Conservation (phyloP, 768 basidiomycete genomes). For the Neoboletus brunneissimus region DNA sequence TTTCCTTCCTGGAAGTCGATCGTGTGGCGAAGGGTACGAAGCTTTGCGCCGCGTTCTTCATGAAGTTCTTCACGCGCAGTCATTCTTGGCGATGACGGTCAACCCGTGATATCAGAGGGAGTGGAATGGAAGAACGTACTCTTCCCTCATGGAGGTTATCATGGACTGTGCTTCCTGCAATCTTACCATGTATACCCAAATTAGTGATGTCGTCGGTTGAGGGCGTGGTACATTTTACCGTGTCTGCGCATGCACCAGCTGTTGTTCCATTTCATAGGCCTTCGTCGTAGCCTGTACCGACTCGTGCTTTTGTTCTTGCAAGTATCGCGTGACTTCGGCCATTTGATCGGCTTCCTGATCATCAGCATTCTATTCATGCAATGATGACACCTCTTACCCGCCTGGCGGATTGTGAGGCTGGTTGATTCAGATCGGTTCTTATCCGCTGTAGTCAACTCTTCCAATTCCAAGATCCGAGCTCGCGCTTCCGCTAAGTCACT, state of each 20-base stretch:
- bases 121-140: slow-evolving; percentile 28
- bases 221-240: slow-evolving; percentile 11
- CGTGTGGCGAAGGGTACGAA: slow-evolving; percentile 31
- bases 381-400: slow-evolving; percentile 17
- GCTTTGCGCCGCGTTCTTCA: slow-evolving; percentile 25
- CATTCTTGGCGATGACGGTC: slow-evolving; percentile 19
- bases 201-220: slow-evolving; percentile 10
- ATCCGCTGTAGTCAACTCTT: slow-evolving; percentile 24
- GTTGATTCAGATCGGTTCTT: slow-evolving; percentile 21
- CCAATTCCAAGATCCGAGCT: slow-evolving; percentile 38
- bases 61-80: slow-evolving; percentile 19
- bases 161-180: slow-evolving; percentile 27
- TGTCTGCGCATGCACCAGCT: slow-evolving; percentile 19
- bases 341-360: slow-evolving; percentile 20
- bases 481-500: slow-evolving; percentile 43
- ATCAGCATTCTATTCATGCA: slow-evolving; percentile 13
- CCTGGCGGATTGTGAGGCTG: slow-evolving; percentile 23
- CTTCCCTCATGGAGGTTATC: slow-evolving; percentile 30
- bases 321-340: slow-evolving; percentile 19
- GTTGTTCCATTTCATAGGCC: slow-evolving; percentile 29
- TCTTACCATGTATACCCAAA: slow-evolving; percentile 11
- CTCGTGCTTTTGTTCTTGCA: slow-evolving; percentile 31
- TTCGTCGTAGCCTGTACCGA: slow-evolving; percentile 22
- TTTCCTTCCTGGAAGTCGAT: slow-evolving; percentile 31
- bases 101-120: slow-evolving; percentile 11